phyloP scores from a whole-genome alignment of 192 early-diverging fungal genomes.

The Coemansia sp. region DNA sequence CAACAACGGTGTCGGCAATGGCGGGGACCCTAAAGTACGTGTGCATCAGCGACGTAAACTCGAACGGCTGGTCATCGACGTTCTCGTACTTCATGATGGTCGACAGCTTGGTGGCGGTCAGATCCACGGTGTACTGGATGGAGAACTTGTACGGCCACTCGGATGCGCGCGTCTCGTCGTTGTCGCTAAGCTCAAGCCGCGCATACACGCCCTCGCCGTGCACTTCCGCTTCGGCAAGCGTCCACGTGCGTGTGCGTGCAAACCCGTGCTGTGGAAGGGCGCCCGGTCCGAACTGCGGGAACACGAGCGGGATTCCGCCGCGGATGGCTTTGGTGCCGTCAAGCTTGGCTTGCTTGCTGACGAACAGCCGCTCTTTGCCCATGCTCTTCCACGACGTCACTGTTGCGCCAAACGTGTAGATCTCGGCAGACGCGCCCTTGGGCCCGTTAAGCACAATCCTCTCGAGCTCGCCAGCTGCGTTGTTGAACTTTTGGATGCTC shows the following conservation, averaged over 20 bases:
- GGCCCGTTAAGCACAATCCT: constrained; percentile 35
- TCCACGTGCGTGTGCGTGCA: constrained; percentile 52
- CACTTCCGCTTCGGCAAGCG: constrained; percentile 20
- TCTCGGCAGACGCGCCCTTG: constrained; percentile 25
- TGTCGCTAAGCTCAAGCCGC: constrained; percentile 43
- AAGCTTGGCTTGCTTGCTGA: constrained; percentile 76
- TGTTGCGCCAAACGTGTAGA: constrained; percentile 75
- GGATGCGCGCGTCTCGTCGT: constrained; percentile 34
- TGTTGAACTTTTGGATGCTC: constrained; percentile 34
- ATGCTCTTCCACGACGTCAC: constrained; percentile 83
- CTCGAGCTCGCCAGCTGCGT: constrained; percentile 37
- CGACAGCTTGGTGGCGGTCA: constrained; percentile 68
- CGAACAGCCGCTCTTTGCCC: constrained; percentile 79
- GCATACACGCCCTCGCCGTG: constrained; percentile 45
- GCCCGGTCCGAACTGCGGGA: constrained; percentile 58
- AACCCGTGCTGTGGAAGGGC: constrained; percentile 58
- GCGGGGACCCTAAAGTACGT: constrained; percentile 80
- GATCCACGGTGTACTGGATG: constrained; percentile 75
- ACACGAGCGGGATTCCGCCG: constrained; percentile 67
- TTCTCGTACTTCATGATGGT: constrained; percentile 79
- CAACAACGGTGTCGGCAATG: constrained; percentile 61
- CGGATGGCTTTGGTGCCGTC: constrained; percentile 93
- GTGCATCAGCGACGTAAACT: constrained; percentile 89
- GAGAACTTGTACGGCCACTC: constrained; percentile 66
- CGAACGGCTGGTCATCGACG: constrained; percentile 64